Conservation (phyloP, 768 basidiomycete species). For the Phylloporus arenicola region DNA sequence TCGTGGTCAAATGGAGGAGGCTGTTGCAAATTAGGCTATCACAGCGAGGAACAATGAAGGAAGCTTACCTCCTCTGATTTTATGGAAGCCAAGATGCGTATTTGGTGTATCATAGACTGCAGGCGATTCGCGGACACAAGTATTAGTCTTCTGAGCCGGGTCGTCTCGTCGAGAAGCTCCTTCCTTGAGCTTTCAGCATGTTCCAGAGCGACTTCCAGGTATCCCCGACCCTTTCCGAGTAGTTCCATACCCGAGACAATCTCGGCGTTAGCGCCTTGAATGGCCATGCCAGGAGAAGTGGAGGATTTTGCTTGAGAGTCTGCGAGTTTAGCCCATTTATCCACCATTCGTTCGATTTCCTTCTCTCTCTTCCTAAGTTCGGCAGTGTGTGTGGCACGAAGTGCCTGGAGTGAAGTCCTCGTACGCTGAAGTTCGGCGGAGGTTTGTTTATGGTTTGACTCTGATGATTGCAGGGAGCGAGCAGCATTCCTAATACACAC, state of each 20-base stretch:
- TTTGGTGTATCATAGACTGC: constrained; percentile 48
- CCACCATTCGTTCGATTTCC: constrained; percentile 67
- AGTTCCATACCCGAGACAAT: constrained; percentile 42
- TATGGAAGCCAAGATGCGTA: constrained; percentile 35
- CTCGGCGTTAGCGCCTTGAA: constrained; percentile 49
- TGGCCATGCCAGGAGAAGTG: constrained; percentile 42
- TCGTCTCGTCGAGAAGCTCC: constrained; percentile 61
- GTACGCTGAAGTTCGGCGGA: constrained; percentile 65
- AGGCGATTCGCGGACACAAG: constrained; percentile 62
- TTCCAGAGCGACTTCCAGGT: constrained; percentile 63
- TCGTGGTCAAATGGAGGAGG: constrained; percentile 42
- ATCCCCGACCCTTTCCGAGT: constrained; percentile 47
- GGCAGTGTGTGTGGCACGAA: constrained; percentile 60
- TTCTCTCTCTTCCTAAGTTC: constrained; percentile 82
- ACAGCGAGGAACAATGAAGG: not conserved
- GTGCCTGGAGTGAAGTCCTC: constrained; percentile 59
- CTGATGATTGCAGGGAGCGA: constrained; percentile 52
- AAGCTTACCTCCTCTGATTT: constrained; percentile 45
- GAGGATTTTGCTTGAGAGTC: constrained; percentile 63
- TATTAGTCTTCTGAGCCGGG: constrained; percentile 52
- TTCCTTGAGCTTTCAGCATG: constrained; percentile 65
- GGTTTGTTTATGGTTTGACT: constrained; percentile 67
- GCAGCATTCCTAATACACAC: constrained; percentile 39
- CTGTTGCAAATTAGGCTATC: constrained; percentile 27
- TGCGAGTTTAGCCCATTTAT: constrained; percentile 67